A percentile compares a stretch with the other conserved stretches of the same genome.
Conservation (phyloP, 306 rosid species). For the Quercus variabilis region DNA sequence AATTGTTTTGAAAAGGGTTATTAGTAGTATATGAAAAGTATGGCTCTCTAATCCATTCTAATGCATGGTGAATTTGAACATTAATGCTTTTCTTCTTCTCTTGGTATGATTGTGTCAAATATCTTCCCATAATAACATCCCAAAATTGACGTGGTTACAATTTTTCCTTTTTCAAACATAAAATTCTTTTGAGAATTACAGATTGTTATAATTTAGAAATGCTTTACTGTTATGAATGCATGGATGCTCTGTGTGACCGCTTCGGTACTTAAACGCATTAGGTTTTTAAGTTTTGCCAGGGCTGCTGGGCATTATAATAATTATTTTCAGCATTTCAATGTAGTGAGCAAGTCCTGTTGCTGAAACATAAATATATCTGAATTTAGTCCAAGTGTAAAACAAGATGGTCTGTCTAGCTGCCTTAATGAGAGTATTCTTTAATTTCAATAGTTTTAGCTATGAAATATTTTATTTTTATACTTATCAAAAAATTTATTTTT, state of each 20-base stretch:
- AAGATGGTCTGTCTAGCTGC: neutral
- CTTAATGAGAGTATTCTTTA: constrained; percentile 1
- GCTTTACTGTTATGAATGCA: neutral
- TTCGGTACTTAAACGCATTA: neutral
- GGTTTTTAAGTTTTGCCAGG: neutral
- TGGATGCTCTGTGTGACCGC: neutral
- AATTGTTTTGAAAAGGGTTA: no score
- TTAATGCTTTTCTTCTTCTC: no score
- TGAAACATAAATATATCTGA: neutral
- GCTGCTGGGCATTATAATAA: neutral
- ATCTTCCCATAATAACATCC: neutral
- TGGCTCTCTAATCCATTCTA: no score
- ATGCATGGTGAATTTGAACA: no score
- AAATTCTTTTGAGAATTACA: neutral
- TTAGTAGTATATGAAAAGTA: no score
- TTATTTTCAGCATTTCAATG: neutral
- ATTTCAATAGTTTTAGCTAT: neutral
- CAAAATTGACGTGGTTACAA: neutral
- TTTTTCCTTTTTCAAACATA: neutral
- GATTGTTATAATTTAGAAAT: neutral
- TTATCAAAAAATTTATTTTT: no score
- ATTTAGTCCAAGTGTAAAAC: neutral
- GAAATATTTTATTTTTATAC: no score
- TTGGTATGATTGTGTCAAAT: no score
- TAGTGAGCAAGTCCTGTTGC: neutral